phyloP scores from a whole-genome alignment of 2,329 filamentous ascomycete genomes.

The Fusarium illudens region DNA sequence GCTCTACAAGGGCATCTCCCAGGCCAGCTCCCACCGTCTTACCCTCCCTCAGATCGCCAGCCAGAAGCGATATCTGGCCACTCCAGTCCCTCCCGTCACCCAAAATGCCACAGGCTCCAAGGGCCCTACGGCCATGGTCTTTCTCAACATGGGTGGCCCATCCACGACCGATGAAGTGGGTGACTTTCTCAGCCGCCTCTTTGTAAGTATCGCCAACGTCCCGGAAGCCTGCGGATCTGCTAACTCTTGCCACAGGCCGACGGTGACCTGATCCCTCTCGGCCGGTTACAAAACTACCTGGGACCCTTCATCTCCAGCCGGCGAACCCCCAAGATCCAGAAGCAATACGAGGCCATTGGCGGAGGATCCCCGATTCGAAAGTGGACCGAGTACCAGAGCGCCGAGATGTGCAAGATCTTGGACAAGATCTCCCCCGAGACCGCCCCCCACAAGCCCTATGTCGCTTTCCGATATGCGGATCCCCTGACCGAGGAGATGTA shows the following conservation, averaged over 20 bases:
- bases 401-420: slow-evolving; percentile 96
- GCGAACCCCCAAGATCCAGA: slow-evolving; percentile 93
- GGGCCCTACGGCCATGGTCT: slow-evolving; percentile 96
- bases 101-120: slow-evolving; percentile 75
- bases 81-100: slow-evolving; percentile 75
- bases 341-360: slow-evolving; percentile 94
- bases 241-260: slow-evolving; percentile 71
- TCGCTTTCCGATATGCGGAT: slow-evolving; percentile 94
- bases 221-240: slow-evolving; percentile 4
- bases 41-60: slow-evolving; percentile 43
- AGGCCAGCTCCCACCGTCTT: slow-evolving; percentile 40
- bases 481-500: slow-evolving; percentile 97
- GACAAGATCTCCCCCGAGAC: slow-evolving; percentile 92
- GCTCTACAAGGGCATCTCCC: slow-evolving; percentile 42
- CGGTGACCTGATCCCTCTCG: slow-evolving; percentile 93
- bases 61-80: slow-evolving; percentile 49
- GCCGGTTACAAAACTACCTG: slow-evolving; percentile 87
- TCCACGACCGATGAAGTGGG: slow-evolving; percentile 88
- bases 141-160: slow-evolving; percentile 98
- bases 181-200: slow-evolving; percentile 88
- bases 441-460: slow-evolving; percentile 95
- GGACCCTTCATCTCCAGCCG: slow-evolving; percentile 86
- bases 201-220: slow-evolving; percentile 67
- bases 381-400: slow-evolving; percentile 95
- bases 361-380: slow-evolving; percentile 98